phyloP scores from a whole-genome alignment of 2,329 filamentous ascomycete genomes.

The Plectosphaerella plurivora region DNA sequence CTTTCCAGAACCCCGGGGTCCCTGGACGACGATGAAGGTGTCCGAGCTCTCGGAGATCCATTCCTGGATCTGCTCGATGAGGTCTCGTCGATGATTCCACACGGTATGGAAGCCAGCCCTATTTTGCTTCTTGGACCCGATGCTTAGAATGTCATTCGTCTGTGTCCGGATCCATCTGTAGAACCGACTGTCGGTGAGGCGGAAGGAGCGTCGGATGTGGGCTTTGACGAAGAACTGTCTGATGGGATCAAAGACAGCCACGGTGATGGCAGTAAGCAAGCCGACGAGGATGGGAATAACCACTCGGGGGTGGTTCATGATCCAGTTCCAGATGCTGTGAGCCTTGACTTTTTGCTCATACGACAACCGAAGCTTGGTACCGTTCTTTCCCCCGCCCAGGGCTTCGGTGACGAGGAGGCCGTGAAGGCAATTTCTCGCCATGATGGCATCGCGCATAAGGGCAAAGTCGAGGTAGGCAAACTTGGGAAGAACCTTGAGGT shows the following conservation, averaged over 20 bases:
- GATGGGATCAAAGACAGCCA: slow-evolving; percentile 90
- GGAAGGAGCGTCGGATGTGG: slow-evolving; percentile 75
- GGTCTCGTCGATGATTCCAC: slow-evolving; percentile 79
- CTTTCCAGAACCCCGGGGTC: slow-evolving; percentile 87
- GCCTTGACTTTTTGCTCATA: slow-evolving; percentile 77
- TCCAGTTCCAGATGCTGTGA: slow-evolving; percentile 82
- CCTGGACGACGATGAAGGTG: slow-evolving; percentile 91
- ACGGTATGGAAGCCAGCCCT: slow-evolving; percentile 72
- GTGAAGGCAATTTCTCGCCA: slow-evolving; percentile 91
- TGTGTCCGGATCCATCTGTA: slow-evolving; percentile 80
- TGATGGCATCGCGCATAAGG: slow-evolving; percentile 69
- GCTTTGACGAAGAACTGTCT: slow-evolving; percentile 88
- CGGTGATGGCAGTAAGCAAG: slow-evolving; percentile 74
- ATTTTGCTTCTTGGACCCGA: slow-evolving; percentile 53
- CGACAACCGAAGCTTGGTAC: slow-evolving; percentile 74
- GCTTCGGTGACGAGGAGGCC: slow-evolving; percentile 68
- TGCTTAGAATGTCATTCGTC: slow-evolving; percentile 61
- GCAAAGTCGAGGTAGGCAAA: slow-evolving; percentile 78
- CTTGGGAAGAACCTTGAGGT: slow-evolving; percentile 79
- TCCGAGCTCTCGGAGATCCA: slow-evolving; percentile 87
- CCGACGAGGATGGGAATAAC: slow-evolving; percentile 81
- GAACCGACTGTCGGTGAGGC: slow-evolving; percentile 66
- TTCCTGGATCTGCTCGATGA: slow-evolving; percentile 76
- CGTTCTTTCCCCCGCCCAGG: slow-evolving; percentile 67
- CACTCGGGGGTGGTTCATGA: slow-evolving; percentile 79